Conservation (phyloP, 2,329 filamentous ascomycete species). For the Tolypocladium album region DNA sequence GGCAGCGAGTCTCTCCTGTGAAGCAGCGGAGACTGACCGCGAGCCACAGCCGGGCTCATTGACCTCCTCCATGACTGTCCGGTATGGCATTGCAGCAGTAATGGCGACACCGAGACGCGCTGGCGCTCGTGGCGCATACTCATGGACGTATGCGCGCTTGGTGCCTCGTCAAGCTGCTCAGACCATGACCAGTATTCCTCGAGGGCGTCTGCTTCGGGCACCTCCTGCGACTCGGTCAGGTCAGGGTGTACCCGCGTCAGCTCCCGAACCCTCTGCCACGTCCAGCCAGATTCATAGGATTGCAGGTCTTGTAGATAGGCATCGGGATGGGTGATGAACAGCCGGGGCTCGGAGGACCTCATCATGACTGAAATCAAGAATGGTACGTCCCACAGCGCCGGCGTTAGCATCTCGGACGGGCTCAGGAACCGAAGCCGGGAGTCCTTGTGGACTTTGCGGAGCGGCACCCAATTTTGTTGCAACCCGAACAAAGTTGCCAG, state of each 20-base stretch:
- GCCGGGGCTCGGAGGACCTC: slow-evolving; percentile 54
- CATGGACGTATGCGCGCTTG: slow-evolving; percentile 32
- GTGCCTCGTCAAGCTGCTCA: slow-evolving; percentile 49
- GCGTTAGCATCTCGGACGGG: slow-evolving; percentile 62
- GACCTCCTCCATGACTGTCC: slow-evolving; percentile 16
- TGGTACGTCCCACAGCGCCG: slow-evolving; percentile 58
- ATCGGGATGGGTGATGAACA: slow-evolving; percentile 67
- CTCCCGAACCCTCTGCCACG: slow-evolving; percentile 58
- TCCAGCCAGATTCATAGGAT: slow-evolving; percentile 48
- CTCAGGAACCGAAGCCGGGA: slow-evolving; percentile 60
- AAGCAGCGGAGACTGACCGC: slow-evolving; percentile 28
- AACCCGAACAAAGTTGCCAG: slow-evolving; percentile 46
- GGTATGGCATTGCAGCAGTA: slow-evolving; percentile 18
- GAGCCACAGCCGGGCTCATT: slow-evolving; percentile 18
- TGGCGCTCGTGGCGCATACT: slow-evolving; percentile 30
- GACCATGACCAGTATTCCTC: slow-evolving; percentile 61
- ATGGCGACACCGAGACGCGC: slow-evolving; percentile 30
- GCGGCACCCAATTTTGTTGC: slow-evolving; percentile 59
- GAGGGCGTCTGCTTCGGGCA: slow-evolving; percentile 49
- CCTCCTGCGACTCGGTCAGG: slow-evolving; percentile 29
- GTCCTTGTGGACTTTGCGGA: slow-evolving; percentile 67
- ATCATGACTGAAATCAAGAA: slow-evolving; percentile 66
- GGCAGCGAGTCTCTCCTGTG: slow-evolving; percentile 33
- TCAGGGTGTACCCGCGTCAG: slow-evolving; percentile 47
- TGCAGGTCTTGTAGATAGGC: slow-evolving; percentile 58